Percentiles rank a stretch among this genome's conserved stretches.
These are phyloP conservation scores for Backusella australiensis DNA, from an alignment of 192 early-diverging fungal genomes.

Conservation along the genomic window DNA sequence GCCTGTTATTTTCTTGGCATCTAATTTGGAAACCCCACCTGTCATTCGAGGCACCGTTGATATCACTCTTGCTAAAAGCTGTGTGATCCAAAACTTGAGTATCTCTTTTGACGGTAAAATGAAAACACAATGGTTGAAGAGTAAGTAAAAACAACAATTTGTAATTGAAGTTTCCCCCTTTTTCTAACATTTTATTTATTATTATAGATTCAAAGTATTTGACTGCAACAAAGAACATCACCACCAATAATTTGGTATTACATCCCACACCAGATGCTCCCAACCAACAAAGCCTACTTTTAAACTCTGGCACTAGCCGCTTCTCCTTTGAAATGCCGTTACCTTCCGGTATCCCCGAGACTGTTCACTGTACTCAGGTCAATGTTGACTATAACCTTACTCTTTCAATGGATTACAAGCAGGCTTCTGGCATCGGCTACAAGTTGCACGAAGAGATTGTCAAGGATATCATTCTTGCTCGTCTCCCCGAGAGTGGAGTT, in stretches of 20 bases:
- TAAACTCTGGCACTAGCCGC: not conserved
- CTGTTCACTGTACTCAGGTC: not conserved
- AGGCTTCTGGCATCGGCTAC: not conserved
- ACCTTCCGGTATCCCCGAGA: slow-evolving; percentile 11
- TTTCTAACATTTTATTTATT: not conserved
- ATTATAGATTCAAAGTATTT: slow-evolving; percentile 7
- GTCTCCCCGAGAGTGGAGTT: not conserved
- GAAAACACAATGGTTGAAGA: slow-evolving; percentile 6
- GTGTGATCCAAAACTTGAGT: not conserved
- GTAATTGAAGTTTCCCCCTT: not conserved
- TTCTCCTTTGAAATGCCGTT: slow-evolving; percentile 27
- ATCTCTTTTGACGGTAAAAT: not conserved
- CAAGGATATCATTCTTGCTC: not conserved
- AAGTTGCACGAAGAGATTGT: not conserved
- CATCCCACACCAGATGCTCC: not conserved
- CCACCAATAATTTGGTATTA: slow-evolving; percentile 2
- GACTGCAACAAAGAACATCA: slow-evolving; percentile 2
- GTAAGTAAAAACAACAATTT: not conserved
- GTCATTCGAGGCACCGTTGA: slow-evolving; percentile 9
- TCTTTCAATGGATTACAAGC: slow-evolving; percentile 2
- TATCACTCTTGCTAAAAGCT: not conserved
- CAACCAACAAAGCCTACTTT: not conserved
- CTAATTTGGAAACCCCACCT: not conserved
- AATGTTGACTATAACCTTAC: slow-evolving; percentile 4
- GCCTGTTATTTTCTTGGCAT: slow-evolving; percentile 9